Base-by-base conservation (phyloP, 164 flowering plant genomes). In the Aristolochia californica region DNA sequence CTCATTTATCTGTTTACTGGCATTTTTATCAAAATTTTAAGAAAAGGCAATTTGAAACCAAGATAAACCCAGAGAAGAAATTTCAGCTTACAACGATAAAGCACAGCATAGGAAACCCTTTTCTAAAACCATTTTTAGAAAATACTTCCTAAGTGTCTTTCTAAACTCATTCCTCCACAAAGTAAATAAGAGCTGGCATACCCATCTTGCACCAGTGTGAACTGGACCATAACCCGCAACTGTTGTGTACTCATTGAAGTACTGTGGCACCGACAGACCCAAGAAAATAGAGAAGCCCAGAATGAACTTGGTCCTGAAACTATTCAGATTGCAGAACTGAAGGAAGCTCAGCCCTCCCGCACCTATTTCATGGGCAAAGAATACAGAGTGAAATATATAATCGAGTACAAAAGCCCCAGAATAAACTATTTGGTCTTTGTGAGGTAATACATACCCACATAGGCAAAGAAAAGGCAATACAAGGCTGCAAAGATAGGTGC, bases 241-340 rank as follows among this genome's bases (percentile, higher is more conserved):
- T 18, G 76, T 81, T 9, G 82, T 81, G 73, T 81, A 83, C 72
- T 89, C 94, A 12, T 89, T 89, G 88, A 93, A 93, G 71, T 89
- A 93, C 66, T 93, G 97, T 18, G 98, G 88, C 27, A 93, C 75
- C 0, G 98, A 93, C 50, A 93, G 69, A 43, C 98, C 98, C 74
- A 93, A 55, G 77, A 93, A 93, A 56, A 93, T 23, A 0, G 98
- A 93, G 78, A 93, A 84, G 16, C 96, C 99, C 25, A 89, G 57
- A 58, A 93, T 78, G 77, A 93, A 87, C 69, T 81, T 89, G n/a
- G 81, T 81, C 51, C 95, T 72, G 74, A 93, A 88, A 70, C 93
- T 89, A 77, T 93, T 93, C 43, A 93, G 86, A 65, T 93, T 87
- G 78, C 96, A 87, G 80, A 89, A 93, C 64, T 93, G 99, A 59